phyloP scores from a whole-genome alignment of 441 rosid genomes.

The Pelargonium fulgidum region DNA sequence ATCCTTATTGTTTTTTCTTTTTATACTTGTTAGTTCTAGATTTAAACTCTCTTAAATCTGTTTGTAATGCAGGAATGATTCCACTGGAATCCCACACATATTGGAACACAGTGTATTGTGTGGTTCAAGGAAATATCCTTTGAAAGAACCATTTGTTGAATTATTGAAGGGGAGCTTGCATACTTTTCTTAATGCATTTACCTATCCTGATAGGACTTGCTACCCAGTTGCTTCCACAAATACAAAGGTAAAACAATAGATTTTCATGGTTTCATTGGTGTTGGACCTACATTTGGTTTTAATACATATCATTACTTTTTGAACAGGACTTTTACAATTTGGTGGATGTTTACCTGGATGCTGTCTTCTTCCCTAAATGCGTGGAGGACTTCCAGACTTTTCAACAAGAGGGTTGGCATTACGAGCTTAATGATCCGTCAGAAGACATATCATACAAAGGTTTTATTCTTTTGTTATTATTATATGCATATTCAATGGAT shows the following conservation, averaged over 20 bases:
- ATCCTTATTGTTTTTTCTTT: neutral
- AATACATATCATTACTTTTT: conserved; percentile 17
- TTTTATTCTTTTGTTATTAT: conserved; percentile 16
- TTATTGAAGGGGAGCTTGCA: conserved; percentile 83
- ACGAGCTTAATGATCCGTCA: conserved; percentile 73
- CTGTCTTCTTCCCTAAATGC: conserved; percentile 95
- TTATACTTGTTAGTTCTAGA: conserved; percentile 1
- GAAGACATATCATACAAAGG: conserved; percentile 93
- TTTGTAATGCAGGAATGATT: conserved; percentile 64
- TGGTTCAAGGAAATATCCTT: conserved; percentile 93
- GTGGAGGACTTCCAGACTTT: conserved; percentile 79
- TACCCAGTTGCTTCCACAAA: conserved; percentile 96
- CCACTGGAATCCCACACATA: conserved; percentile 95
- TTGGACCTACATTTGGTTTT: conserved; percentile 8
- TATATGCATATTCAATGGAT: neutral
- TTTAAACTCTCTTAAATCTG: conserved; percentile 13
- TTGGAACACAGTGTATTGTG: conserved; percentile 93
- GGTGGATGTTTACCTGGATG: conserved; percentile 89
- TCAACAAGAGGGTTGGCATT: conserved; percentile 99
- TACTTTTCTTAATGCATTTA: conserved; percentile 88
- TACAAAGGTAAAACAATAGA: conserved; percentile 47
- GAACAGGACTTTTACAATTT: conserved; percentile 82
- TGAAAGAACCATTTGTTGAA: conserved; percentile 96
- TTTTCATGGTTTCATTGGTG: neutral
- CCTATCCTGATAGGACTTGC: conserved; percentile 96